Percentiles rank a stretch among this genome's conserved stretches.
Conservation (phyloP, 345 rosid species). For the Sisymbrium altissimum region DNA sequence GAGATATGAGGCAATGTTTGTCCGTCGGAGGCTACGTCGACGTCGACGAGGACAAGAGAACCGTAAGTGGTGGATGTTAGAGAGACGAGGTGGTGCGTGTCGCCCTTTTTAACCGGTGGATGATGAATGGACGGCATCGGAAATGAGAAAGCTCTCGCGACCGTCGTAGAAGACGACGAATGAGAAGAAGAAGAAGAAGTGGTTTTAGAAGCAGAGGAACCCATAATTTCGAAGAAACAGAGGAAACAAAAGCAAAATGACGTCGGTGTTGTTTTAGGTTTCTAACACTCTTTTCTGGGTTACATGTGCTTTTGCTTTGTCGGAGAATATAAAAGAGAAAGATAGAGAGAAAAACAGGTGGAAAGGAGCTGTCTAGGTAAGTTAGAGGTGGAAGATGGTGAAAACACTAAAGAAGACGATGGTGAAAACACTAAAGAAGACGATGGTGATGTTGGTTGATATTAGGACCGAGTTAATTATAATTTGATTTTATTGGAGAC, state of each 20-base stretch:
- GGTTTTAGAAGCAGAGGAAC: conserved; percentile 66
- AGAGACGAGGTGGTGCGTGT: conserved; percentile 80
- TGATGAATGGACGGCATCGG: conserved; percentile 73
- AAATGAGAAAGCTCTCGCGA: conserved; percentile 50
- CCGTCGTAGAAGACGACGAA: conserved; percentile 3
- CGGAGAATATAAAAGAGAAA: conserved; percentile 28
- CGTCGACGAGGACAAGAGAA: conserved; percentile 48
- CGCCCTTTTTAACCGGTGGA: conserved; percentile 75
- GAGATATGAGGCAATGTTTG: conserved; percentile 23
- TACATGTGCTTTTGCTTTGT: conserved; percentile 14
- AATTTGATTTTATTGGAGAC: neutral
- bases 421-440: conserved; percentile 27
- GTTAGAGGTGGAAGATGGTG: conserved; percentile 41
- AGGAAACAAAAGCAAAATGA: neutral
- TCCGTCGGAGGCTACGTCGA: conserved; percentile 18
- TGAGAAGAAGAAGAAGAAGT: conserved; percentile 5
- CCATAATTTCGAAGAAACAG: conserved; percentile 41
- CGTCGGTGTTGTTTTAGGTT: neutral
- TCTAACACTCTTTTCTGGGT: neutral
- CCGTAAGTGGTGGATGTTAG: conserved; percentile 84
- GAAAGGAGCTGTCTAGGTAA: conserved; percentile 48
- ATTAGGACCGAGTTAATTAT: neutral
- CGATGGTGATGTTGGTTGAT: conserved; percentile 24
- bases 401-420: conserved; percentile 27
- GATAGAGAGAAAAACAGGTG: conserved; percentile 33